A percentile compares a stretch with the other conserved stretches of the same genome.
phyloP scores from a whole-genome alignment of 345 rosid species.

The Erodium maritimum region DNA sequence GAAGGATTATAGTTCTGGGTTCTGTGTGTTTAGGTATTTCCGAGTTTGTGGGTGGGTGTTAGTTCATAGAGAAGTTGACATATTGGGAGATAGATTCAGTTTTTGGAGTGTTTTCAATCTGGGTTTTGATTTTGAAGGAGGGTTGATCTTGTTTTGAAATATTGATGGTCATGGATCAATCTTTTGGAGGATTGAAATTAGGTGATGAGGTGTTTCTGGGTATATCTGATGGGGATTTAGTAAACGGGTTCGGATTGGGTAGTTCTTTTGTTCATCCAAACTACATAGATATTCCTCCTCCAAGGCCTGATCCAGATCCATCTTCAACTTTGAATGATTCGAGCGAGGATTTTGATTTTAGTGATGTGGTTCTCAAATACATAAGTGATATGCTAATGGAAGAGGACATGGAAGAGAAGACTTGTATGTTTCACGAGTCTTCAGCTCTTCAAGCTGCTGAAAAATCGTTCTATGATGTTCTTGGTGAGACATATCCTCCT shows the following conservation, averaged over 20 bases:
- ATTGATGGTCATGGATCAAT: slow-evolving; percentile 32
- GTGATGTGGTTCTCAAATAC: slow-evolving; percentile 44
- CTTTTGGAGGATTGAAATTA: slow-evolving; percentile 13
- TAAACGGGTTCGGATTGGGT: slow-evolving; percentile 5
- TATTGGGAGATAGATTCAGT: neutral
- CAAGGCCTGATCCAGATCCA: slow-evolving; percentile 8
- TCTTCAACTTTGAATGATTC: slow-evolving; percentile 11
- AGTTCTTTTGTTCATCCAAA: slow-evolving; percentile 6
- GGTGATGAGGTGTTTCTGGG: slow-evolving; percentile 11
- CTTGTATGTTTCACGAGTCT: slow-evolving; percentile 50
- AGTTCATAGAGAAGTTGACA: neutral
- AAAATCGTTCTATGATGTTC: slow-evolving; percentile 47
- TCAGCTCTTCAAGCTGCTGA: slow-evolving; percentile 58
- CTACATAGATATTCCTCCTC: slow-evolving; percentile 8
- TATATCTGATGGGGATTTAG: slow-evolving; percentile 12
- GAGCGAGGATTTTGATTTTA: slow-evolving; percentile 42
- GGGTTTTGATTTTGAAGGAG: neutral
- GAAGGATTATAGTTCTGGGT: slow-evolving; percentile 8
- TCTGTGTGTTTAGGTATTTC: neutral
- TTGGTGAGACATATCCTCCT: slow-evolving; percentile 46
- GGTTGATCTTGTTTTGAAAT: neutral
- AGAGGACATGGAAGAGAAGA: slow-evolving; percentile 51
- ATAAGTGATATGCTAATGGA: slow-evolving; percentile 57
- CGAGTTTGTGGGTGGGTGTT: neutral
- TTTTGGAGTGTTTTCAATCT: neutral